Base-by-base conservation (phyloP, 371 early-diverging fungal species). In the Circinella umbellata region DNA sequence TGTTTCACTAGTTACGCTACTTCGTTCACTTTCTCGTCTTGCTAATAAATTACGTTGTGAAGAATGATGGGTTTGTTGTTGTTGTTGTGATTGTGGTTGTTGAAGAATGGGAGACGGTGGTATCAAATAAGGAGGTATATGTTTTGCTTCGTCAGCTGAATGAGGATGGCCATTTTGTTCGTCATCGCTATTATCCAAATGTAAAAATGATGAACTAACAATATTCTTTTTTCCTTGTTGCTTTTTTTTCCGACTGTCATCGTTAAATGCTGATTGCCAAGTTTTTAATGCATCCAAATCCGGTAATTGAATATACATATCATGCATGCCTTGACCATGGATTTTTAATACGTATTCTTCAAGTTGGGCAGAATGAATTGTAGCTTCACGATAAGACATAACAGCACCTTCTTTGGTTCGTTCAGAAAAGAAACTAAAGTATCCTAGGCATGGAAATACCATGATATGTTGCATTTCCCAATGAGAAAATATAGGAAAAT, bases 401-500 rank as follows among this genome's bases (percentile, higher is more conserved):
- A 85, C 76, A 17, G 79, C 66, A 46, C 88, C 73, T 73, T 81
- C 73, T 67, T 84, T 77, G 67, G 85, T 69, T 65, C 74, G 34
- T 77, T 86, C 70, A 35, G 84, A 84, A 74, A 86, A 86, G 60
- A 82, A 82, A 6, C 85, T 84, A 69, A 87, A 87, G 69, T 86
- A 88, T 2, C 86, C 81, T 1, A 83, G 67, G 65, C 81, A 71
- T 7, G 89, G 89, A 70, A 85, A 87, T 4, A 87, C 81, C 72
- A 85, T 82, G 42, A 88, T 77, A 18, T 86, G 84, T 48, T 81
- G 76, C 89, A 88, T 88, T 46, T 85, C 74, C 89, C 89, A 88
- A 34, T 79, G 86, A 0, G 89, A 78, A 35, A 88, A 67, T 51
- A 81, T 81, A 4, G 86, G 83, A 38, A 87, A 78, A 61, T 83